Evolutionary conservation across 1,139 yeast species (phyloP).

Genomic region (Geotrichum klebahnii): DNA sequence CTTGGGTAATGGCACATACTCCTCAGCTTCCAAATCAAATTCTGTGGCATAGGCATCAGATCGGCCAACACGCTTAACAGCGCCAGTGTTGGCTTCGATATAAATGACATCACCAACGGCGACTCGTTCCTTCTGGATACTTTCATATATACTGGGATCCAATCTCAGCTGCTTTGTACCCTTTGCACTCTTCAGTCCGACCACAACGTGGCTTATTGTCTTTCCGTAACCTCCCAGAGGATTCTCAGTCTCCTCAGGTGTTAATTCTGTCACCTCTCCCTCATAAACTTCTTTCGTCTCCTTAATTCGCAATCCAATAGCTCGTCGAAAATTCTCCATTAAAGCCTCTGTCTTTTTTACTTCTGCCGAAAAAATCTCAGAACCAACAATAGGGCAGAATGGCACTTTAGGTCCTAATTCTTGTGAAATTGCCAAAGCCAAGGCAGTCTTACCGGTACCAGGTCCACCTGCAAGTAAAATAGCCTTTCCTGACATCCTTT

Average conservation of each 20-base stretch:
- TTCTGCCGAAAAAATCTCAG: slow-evolving; percentile 93
- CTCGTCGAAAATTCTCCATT: slow-evolving; percentile 96
- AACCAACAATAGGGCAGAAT: slow-evolving; percentile 94
- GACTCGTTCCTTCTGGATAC: slow-evolving; percentile 92
- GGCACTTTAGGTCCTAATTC: slow-evolving; percentile 98
- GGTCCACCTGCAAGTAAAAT: slow-evolving; percentile 94
- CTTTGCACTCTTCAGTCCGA: slow-evolving; percentile 91
- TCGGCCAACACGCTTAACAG: slow-evolving; percentile 95
- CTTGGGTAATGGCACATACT: slow-evolving; percentile 95
- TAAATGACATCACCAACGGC: slow-evolving; percentile 94
- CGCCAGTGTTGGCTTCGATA: slow-evolving; percentile 95
- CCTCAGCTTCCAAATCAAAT: slow-evolving; percentile 96
- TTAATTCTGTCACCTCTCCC: slow-evolving; percentile 94
- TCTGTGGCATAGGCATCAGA: slow-evolving; percentile 98
- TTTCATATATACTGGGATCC: slow-evolving; percentile 93
- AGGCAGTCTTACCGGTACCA: slow-evolving; percentile 96
- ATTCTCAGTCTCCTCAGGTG: slow-evolving; percentile 95
- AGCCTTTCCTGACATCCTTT: slow-evolving; percentile 95
- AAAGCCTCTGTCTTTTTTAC: slow-evolving; percentile 94
- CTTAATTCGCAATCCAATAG: slow-evolving; percentile 91
- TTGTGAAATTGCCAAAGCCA: slow-evolving; percentile 92
- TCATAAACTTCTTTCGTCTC: slow-evolving; percentile 98
- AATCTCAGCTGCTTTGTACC: slow-evolving; percentile 90
- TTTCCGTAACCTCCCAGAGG: slow-evolving; percentile 98
- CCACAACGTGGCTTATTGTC: slow-evolving; percentile 88